Base-by-base conservation (phyloP, 768 basidiomycete species). In the Tricholoma matsutake region DNA sequence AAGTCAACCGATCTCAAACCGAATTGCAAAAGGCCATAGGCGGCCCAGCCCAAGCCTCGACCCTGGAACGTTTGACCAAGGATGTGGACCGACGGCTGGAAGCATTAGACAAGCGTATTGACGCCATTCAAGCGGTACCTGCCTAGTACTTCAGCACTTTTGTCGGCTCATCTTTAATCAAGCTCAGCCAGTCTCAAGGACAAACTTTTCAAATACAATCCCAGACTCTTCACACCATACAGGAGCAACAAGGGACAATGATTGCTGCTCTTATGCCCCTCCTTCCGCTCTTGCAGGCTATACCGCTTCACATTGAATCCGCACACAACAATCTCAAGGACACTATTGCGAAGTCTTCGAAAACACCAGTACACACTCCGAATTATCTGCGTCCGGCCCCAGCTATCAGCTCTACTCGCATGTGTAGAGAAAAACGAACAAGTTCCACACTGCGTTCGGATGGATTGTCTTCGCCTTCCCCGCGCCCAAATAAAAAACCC, bases 1-100 rank as follows among this genome's bases (percentile, higher is more conserved):
- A 47, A 91, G 89, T 85, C 8, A 87, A 86, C 64, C 78, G 86
- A 65, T 83, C 81, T 62, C 89, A 91, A 68, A 78, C 75, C 2
- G 82, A 85, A 64, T 70, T 90, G 29, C 85, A 86, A 65, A 81
- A 80, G 34, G 74, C 82, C 45, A 63, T 90, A 6, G 87, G 88
- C 7, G 69, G 67, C 6, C 88, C 87, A 0, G 81, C 82, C 0
- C 88, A 90, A 70, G 71, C 69, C 10, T 61, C 68, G 5, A 59
- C 69, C 6, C 65, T 84, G 16, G 80, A 79, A 25, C 66, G 73
- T 6, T 60, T 82, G 16, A 76, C 73, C 18, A 79, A 79, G 59
- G 76, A 78, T 58, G 52, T 85, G 57, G 73, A 76, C 60, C 57
- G 72, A 64, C 72, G 78, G 14, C 58, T 87, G 10, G 78, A 81